Conservation (phyloP, 2,329 filamentous ascomycete species). For the Claviceps maximensis region DNA sequence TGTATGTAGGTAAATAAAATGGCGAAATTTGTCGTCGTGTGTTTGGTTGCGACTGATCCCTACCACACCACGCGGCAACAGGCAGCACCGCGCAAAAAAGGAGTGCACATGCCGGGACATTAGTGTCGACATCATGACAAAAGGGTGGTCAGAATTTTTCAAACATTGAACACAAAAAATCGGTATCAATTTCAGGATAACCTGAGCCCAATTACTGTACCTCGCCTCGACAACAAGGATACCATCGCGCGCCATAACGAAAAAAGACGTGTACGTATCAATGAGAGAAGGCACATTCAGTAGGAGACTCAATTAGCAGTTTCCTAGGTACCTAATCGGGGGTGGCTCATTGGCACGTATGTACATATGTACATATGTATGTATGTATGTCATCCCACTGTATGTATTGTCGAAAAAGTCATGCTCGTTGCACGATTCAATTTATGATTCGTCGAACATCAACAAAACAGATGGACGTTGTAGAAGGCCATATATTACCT, state of each 20-base stretch:
- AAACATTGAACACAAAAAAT: neutral
- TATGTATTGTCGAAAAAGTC: neutral
- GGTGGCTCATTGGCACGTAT: too few species aligned
- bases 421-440: neutral
- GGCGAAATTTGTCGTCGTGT: neutral
- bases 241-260: too few species aligned
- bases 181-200: neutral
- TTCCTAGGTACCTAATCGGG: too few species aligned
- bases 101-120: neutral
- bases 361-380: too few species aligned
- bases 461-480: neutral
- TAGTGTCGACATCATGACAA: neutral
- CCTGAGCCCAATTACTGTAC: too few species aligned
- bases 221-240: too few species aligned
- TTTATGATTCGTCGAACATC: slow-evolving; percentile 8
- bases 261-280: too few species aligned
- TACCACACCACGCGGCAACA: neutral
- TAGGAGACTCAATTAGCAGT: too few species aligned
- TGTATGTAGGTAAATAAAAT: too few species aligned
- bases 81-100: too few species aligned
- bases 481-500: slow-evolving; percentile 14
- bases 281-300: too few species aligned
- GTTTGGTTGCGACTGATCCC: neutral
- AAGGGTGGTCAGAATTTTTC: neutral
- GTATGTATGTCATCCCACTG: too few species aligned